Percentiles rank a stretch among this genome's conserved stretches.
These are phyloP conservation scores for Prunus padus DNA, from an alignment of 306 rosid genomes.

Conservation along the genomic window DNA sequence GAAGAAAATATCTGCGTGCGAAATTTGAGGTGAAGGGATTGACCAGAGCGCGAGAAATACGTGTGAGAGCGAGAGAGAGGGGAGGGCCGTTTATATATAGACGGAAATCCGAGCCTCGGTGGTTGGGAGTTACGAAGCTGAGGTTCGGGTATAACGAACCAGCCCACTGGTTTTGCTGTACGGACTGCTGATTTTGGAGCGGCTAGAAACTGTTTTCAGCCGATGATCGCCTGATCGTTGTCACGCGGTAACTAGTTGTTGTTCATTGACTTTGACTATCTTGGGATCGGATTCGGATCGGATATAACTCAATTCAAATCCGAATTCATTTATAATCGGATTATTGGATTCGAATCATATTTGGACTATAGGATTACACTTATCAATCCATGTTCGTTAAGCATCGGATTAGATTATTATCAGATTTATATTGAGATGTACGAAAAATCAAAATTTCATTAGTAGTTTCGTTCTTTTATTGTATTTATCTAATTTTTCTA, in stretches of 20 bases:
- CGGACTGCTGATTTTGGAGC: neutral
- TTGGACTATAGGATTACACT: too few species aligned
- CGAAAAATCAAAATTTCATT: too few species aligned
- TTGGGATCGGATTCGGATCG: too few species aligned
- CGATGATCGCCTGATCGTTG: slow-evolving; percentile 9
- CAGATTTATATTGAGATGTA: too few species aligned
- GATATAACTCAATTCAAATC: too few species aligned
- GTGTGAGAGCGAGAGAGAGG: neutral
- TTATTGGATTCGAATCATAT: too few species aligned
- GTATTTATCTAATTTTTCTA: too few species aligned
- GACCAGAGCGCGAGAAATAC: neutral
- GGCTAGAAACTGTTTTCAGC: neutral
- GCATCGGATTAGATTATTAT: too few species aligned
- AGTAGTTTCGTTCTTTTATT: too few species aligned
- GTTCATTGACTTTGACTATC: slow-evolving; percentile 1
- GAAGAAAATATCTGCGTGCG: neutral
- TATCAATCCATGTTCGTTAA: too few species aligned
- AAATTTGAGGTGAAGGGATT: neutral
- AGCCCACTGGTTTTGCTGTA: neutral
- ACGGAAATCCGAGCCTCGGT: slow-evolving; percentile 30
- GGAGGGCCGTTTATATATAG: slow-evolving; percentile 21
- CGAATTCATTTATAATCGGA: too few species aligned
- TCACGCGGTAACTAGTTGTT: neutral
- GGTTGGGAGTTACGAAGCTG: slow-evolving; percentile 5
- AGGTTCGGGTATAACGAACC: slow-evolving; percentile 31